Evolutionary conservation across 345 rosid genomes (phyloP), one percentile per base, ranked within the genome.

Genomic region (Brassica nigra): DNA sequence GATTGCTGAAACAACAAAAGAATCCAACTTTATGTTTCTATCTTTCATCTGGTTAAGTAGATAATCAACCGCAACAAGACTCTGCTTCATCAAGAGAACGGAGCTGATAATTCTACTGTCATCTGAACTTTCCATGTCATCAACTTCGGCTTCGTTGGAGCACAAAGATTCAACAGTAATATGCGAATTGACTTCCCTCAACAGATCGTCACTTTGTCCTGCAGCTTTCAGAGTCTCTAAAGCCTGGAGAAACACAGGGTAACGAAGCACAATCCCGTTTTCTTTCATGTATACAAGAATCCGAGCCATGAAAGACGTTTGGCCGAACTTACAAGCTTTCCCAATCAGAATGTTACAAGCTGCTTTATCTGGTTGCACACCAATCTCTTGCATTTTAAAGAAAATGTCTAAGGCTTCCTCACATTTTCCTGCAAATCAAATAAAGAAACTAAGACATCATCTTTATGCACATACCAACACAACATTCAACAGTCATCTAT

Each of bases 361-460:
- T 58, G 98, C 94, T 88, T 94, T 94, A 86, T 94, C 98, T 15
- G 97, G 96, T 58, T 83, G 85, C 68, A 90, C 89, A 52, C 91
- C 89, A 8, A 88, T 88, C 44, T 90, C 97, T 85, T 89, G 97
- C 97, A 92, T 94, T 73, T 83, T 86, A 78, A 66, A 79, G 82
- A 92, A 94, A 66, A 92, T 90, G 44, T 88, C 89, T 1, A 89
- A 82, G 39, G 95, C 91, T 78, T 89, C 94, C 75, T 82, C 83
- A 42, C 80, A 85, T 81, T 89, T 94, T 3, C 92, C 98, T 93
- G 76, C 70, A 76, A 78, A 70, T n/a, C 71, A 77, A 27, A 81
- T 52, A 44, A 72, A 57, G 52, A 15, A 73, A 63, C 65, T 54
- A 15, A 74, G 16, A 68, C 42, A 72, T 42, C 73, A 44, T 27